These are phyloP conservation scores for Neofusicoccum cordaticola DNA, from an alignment of 2,329 filamentous ascomycete genomes.

Conservation along the genomic window DNA sequence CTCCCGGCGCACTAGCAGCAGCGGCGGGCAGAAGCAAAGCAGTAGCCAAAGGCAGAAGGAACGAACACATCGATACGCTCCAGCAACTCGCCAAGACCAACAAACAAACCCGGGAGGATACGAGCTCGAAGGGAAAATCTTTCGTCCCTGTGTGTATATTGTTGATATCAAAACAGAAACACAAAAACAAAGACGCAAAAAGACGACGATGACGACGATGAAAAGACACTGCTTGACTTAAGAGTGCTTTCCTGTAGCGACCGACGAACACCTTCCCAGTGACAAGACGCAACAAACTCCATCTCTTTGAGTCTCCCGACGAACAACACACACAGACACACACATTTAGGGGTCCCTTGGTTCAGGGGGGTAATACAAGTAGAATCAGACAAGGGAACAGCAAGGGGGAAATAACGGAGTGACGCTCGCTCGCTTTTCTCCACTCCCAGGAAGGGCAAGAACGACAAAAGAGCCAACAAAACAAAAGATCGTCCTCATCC, in stretches of 20 bases:
- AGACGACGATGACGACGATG: no score
- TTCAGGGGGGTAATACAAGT: background rate
- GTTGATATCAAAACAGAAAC: background rate
- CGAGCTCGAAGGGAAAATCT: background rate
- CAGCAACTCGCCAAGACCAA: background rate
- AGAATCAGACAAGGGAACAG: background rate
- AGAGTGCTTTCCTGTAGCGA: background rate
- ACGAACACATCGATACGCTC: no score
- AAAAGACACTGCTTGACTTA: background rate
- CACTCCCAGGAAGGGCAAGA: background rate
- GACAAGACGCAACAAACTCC: background rate
- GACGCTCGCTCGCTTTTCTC: background rate
- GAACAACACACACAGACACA: background rate
- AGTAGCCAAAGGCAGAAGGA: no score
- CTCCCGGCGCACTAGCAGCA: no score
- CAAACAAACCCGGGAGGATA: background rate
- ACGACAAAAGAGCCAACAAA: background rate
- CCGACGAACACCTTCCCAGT: background rate
- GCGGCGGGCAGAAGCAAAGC: no score
- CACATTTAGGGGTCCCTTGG: background rate
- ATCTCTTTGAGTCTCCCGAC: background rate
- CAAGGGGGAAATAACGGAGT: no score
- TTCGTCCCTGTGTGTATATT: background rate
- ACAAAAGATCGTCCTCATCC: background rate
- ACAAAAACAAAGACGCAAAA: no score